Conservation (phyloP, 345 rosid species). For the Boechera retrofracta region DNA sequence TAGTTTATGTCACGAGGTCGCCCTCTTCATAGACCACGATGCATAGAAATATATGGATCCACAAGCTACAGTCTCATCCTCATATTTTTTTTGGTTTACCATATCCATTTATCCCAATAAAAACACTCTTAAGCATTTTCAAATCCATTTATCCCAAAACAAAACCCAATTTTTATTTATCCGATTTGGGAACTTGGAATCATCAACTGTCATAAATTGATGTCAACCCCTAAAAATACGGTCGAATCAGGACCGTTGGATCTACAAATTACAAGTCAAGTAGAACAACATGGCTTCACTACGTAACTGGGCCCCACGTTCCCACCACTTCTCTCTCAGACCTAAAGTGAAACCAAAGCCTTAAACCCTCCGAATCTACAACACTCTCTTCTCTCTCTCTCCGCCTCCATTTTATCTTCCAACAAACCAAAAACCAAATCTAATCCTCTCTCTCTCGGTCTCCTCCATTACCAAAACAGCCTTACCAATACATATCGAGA, state of each 20-base stretch:
- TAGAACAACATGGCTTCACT: background rate
- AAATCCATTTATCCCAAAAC: too few species aligned
- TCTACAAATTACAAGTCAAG: background rate
- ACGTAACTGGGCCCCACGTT: conserved; percentile 44
- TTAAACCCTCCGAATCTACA: conserved; percentile 44
- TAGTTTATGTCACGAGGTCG: background rate
- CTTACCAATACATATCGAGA: background rate
- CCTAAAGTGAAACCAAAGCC: conserved; percentile 26
- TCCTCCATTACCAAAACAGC: conserved; percentile 18
- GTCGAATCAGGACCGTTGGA: conserved; percentile 44
- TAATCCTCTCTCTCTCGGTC: conserved; percentile 43
- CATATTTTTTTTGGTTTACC: too few species aligned
- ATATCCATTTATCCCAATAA: too few species aligned
- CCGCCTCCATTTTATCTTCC: conserved; percentile 42
- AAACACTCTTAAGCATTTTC: too few species aligned
- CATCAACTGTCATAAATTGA: conserved; percentile 25
- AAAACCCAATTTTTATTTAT: background rate
- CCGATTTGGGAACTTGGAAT: conserved; percentile 20
- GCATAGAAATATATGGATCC: background rate
- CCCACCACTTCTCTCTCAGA: conserved; percentile 41
- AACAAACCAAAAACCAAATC: conserved; percentile 12
- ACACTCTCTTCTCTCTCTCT: conserved; percentile 36
- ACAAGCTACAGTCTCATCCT: background rate
- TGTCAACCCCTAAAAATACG: conserved; percentile 43
- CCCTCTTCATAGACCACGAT: background rate